These are phyloP conservation scores for Komagataella kurtzmanii DNA, from an alignment of 805 yeast species.

Conservation along the genomic window DNA sequence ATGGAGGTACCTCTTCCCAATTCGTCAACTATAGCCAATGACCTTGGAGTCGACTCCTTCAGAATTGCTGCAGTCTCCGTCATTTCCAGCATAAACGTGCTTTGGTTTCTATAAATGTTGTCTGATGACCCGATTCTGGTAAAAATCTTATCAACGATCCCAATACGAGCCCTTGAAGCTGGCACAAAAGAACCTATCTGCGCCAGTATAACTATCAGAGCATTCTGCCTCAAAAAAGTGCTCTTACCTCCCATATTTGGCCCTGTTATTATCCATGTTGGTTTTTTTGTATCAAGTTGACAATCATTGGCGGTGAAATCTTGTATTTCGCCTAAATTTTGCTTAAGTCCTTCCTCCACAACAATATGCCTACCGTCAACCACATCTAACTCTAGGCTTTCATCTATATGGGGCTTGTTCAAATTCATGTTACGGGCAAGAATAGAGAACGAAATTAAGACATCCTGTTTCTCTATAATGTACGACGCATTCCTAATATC, in stretches of 20 bases:
- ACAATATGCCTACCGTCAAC: conserved; percentile 70
- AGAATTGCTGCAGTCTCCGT: conserved; percentile 65
- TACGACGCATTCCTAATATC: conserved; percentile 34
- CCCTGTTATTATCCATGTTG: conserved; percentile 62
- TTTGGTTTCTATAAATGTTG: conserved; percentile 60
- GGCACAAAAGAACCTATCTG: conserved; percentile 72
- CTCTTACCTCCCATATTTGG: conserved; percentile 88
- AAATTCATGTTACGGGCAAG: conserved; percentile 58
- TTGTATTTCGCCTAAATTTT: conserved; percentile 22
- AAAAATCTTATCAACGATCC: conserved; percentile 66
- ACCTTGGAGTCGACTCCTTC: conserved; percentile 46
- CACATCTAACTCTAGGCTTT: conserved; percentile 33
- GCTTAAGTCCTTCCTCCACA: conserved; percentile 62
- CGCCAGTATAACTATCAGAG: conserved; percentile 51
- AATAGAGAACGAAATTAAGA: conserved; percentile 55
- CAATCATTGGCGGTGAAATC: conserved; percentile 38
- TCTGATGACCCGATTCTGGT: conserved; percentile 81
- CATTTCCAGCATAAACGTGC: conserved; percentile 94
- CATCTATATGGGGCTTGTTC: conserved; percentile 49
- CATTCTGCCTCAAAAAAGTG: conserved; percentile 62
- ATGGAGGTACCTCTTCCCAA: conserved; percentile 87
- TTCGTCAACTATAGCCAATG: conserved; percentile 76
- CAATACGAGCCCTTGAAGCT: conserved; percentile 46
- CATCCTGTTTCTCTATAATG: conserved; percentile 53
- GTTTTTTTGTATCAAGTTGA: conserved; percentile 9